Base-by-base conservation (phyloP, 1,284 basidiomycete species). In the Phellopilus nigrolimitatus region DNA sequence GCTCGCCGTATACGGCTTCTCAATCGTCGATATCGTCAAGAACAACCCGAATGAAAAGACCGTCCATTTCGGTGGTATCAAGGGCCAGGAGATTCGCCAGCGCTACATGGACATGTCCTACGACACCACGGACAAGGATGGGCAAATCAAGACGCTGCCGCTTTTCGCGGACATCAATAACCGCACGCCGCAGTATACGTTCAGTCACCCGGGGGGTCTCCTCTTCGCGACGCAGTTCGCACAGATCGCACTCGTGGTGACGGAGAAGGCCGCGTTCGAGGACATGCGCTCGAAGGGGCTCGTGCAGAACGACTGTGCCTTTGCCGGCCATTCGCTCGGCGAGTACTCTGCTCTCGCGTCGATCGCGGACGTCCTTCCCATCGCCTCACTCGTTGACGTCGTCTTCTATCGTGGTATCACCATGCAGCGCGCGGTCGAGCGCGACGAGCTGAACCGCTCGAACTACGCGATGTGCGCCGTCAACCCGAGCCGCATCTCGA, bases 371-470 rank as follows among this genome's bases (percentile, higher is more conserved):
- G 91, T 97, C 41, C 82, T 99, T 40, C 88, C 92, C 39, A 93
- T 98, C 64, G 91, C 95, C 27, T 84, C 92, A n/a, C 83, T 99
- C 46, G 92, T 95, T 61, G 95, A 98, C 62, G 91, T 99, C 64
- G 95, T 99, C 38, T 98, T 99, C 80, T 98, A 97, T 71, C 92
- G 97, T 69, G 95, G 95, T 66, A 95, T 99, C 64, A 99, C 95
- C 45, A 99, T 99, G 95, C 95, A 97, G 66, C 91, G 94, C 40
- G 95, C 95, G 17, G 95, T 97, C 55, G 91, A 97, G 69, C 91
- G 95, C 42, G 95, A 98, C 64, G 76, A 86, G 2, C 76, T 90
- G 54, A 95, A 95, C 65, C 83, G 95, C 47, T 95, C 91, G 28
- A 93, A 95, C 68, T 99, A 98, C 64, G 95, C 93, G 15, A 98